These are phyloP conservation scores for Paecilomyces sp. DNA, from an alignment of 2,329 filamentous ascomycete species.

Conservation along the genomic window DNA sequence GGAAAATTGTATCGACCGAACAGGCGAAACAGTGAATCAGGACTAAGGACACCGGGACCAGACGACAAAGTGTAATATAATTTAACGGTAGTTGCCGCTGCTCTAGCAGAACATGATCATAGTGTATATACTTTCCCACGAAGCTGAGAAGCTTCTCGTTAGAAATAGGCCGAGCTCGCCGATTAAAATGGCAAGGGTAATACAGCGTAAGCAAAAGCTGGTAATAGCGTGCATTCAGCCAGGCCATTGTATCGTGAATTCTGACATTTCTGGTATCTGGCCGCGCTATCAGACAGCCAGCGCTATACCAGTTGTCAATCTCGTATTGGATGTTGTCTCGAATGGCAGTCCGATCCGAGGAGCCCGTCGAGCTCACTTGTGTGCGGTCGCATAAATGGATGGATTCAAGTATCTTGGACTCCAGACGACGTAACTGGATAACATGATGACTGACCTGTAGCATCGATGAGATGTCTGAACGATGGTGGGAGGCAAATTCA, in stretches of 20 bases:
- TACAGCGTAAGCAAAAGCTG: constrained; percentile 39
- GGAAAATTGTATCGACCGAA: not conserved
- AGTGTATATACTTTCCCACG: constrained; percentile 37
- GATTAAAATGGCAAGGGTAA: constrained; percentile 37
- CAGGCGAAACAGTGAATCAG: not conserved
- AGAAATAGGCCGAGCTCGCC: not conserved
- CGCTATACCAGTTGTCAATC: constrained; percentile 44
- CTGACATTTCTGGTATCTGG: constrained; percentile 39
- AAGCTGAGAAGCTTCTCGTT: constrained; percentile 15
- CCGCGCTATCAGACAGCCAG: constrained; percentile 38
- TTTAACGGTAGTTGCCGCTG: constrained; percentile 40
- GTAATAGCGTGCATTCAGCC: constrained; percentile 39
- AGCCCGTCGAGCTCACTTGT: not conserved
- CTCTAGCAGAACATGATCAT: constrained; percentile 35
- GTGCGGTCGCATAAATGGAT: constrained; percentile 1
- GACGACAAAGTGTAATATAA: constrained; percentile 34
- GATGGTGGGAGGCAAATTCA: constrained; percentile 37
- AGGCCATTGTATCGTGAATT: constrained; percentile 40
- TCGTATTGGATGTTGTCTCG: constrained; percentile 27
- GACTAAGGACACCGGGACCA: not conserved
- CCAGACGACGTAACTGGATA: constrained; percentile 39
- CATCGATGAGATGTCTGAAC: constrained; percentile 31
- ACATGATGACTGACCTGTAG: constrained; percentile 41
- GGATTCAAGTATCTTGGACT: constrained; percentile 18
- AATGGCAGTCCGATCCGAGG: constrained; percentile 27